These are phyloP conservation scores for Cercospora janseana DNA, from an alignment of 2,329 filamentous ascomycete species.

Conservation along the genomic window DNA sequence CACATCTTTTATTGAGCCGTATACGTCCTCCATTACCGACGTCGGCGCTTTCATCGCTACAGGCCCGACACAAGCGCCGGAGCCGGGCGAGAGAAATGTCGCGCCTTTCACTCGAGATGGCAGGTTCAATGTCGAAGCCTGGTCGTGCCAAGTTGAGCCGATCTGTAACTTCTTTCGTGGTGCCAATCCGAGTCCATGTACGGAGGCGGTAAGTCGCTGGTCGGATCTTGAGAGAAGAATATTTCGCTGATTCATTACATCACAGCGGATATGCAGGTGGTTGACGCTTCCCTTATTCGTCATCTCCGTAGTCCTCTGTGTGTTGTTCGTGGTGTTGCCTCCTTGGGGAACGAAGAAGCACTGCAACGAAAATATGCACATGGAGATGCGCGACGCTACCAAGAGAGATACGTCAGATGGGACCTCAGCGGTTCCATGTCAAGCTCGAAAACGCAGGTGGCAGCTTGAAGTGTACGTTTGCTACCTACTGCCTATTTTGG, in stretches of 20 bases:
- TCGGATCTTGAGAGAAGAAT: neutral
- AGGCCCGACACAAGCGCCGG: neutral
- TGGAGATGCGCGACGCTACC: neutral
- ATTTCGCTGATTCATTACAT: neutral
- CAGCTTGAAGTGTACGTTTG: no score
- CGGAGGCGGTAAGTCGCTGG: neutral
- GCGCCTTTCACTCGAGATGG: neutral
- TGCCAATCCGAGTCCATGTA: neutral
- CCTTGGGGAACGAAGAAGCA: neutral
- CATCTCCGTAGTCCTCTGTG: neutral
- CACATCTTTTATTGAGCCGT: neutral
- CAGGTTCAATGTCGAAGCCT: neutral
- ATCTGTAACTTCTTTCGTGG: neutral
- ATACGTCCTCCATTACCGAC: neutral
- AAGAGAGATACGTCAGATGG: neutral
- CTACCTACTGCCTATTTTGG: no score
- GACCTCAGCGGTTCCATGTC: neutral
- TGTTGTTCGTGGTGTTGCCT: neutral
- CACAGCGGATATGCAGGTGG: slow-evolving; percentile 1
- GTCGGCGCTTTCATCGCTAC: neutral
- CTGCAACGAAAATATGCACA: no score
- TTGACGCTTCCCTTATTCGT: slow-evolving; percentile 1
- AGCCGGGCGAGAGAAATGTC: no score
- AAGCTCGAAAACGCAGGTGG: neutral
- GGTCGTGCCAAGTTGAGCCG: slow-evolving; percentile 1